Evolutionary conservation across 2,329 filamentous ascomycete species (phyloP), one percentile per base, ranked within the genome.

Genomic region (Cercospora brassicicola): DNA sequence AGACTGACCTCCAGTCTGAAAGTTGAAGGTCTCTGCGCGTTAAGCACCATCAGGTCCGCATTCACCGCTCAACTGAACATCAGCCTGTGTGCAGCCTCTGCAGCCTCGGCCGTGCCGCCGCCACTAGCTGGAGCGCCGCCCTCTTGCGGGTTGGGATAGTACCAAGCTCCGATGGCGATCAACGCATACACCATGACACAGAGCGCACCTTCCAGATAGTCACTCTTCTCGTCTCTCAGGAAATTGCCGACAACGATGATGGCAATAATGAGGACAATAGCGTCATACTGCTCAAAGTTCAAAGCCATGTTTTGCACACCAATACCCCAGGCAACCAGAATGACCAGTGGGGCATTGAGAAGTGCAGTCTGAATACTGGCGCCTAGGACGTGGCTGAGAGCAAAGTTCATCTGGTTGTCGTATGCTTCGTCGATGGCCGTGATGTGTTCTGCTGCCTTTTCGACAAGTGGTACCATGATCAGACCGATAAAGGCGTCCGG

Each of bases 331-430:
- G 90, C 92, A 59, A 96, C 90, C 42, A 97, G 84, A 36, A 96
- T 88, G 7, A 92, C 89, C 3, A 97, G 85, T 0, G 94, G 93
- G 0, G 90, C 92, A 77, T 96, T 97, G 76, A 97, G 88, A 33
- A 97, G 86, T 0, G 93, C 92, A 0, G 94, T 97, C 80, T 97
- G 94, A 67, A 97, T 90, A 0, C 91, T 94, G 2, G 93, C 90
- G 57, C 92, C 93, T 51, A 97, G 88, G 63, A 95, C 91, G 78
- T 97, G 93, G 55, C 91, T 91, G 28, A 95, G 84, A 0, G 92
- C 92, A 78, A 94, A 90, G 81, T 94, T 94, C 85, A 79, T 79
- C 77, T 90, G 88, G 76, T 91, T 88, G 75, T 92, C 90, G 86
- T 90, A 94, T 20, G 92, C 92, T 83, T 95, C 92, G 75, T 95